Conservation (phyloP, 1,284 basidiomycete genomes). For the Cutaneotrichosporon daszewskae region DNA sequence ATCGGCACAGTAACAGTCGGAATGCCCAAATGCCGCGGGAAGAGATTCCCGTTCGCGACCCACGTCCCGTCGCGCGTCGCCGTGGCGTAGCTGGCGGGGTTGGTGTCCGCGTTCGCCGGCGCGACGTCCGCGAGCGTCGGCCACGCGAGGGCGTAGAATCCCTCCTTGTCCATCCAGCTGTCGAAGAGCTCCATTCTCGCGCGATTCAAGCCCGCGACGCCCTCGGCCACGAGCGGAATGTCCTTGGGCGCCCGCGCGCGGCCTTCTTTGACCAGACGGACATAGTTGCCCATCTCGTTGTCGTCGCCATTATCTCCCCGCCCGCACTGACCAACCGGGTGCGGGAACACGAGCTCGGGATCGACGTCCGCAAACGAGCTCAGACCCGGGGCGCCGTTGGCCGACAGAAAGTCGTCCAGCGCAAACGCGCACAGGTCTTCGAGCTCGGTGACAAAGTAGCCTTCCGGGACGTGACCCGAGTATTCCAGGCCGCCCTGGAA, state of each 20-base stretch:
- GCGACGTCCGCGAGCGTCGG: conserved; percentile 1
- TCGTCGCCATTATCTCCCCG: conserved; percentile 3
- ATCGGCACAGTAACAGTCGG: conserved; percentile 8
- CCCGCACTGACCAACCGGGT: conserved; percentile 5
- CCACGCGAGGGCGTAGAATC: conserved; percentile 1
- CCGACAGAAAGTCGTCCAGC: conserved; percentile 8
- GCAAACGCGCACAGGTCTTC: conserved; percentile 1
- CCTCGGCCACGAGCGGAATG: conserved; percentile 1
- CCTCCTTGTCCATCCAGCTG: conserved; percentile 7
- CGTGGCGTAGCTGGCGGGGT: not conserved
- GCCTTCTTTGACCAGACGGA: not conserved
- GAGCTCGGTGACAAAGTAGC: not conserved
- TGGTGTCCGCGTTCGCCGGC: conserved; percentile 3
- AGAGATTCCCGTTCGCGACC: conserved; percentile 11
- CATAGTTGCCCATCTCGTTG: conserved; percentile 9
- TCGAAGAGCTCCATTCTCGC: conserved; percentile 6
- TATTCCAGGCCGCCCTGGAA: conserved; percentile 10
- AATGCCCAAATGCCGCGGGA: conserved; percentile 5
- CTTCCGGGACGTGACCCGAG: conserved; percentile 2
- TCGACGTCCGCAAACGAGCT: conserved; percentile 1
- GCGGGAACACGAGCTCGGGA: conserved; percentile 5
- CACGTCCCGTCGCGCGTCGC: conserved; percentile 5
- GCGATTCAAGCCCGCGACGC: not conserved
- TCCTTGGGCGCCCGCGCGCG: not conserved
- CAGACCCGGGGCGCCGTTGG: not conserved